Base-by-base conservation (phyloP, 2,329 filamentous ascomycete species). In the Colletotrichum sp. region DNA sequence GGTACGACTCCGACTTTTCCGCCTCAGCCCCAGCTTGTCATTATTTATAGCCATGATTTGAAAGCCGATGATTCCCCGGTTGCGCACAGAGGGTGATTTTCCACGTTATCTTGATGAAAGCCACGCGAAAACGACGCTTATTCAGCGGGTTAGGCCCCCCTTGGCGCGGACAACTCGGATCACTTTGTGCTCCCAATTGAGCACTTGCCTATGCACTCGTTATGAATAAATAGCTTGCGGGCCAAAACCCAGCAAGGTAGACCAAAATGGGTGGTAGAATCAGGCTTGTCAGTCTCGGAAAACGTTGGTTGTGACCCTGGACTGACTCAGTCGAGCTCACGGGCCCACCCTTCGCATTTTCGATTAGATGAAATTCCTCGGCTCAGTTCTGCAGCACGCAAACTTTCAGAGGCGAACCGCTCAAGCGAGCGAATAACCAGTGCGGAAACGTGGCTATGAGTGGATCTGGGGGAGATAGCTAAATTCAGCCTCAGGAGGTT, bases 81-180 rank as follows among this genome's bases (percentile, higher is more conserved):
- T 59, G 26, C 55, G 55, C 24, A 59, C 55, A 59, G 55, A 59
- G 55, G 15, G 12, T 16, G 55, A 28, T 59, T 59, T 26, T 7
- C 55, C 55, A 28, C 55, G 21, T 59, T 26, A 28, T 28, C 21
- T 59, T 28, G 55, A 26, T n/a, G 36, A 34, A 21, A 72, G 48
- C 68, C 72, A 74, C 48, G 68, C 36, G 68, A 63, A 61, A 39
- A 36, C n/a, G 28, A 59, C 34, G 67, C 34, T 63, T 68, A 34
- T 63, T 48, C 26, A 63, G 59, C 34, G 34, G 39, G 21, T 24
- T 30, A 52, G 6, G 24, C 26, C 36, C 18, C 26, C 3, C 36
- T 57, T 67, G 39, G 63, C 55, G 43, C 69, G 69, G 69, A 72
- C 24, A 57, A 48, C 63, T 67, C 72, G 69, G 63, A 39, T 63